Conservation (phyloP, 106 monocot genomes). For the Gastrodia elata region DNA sequence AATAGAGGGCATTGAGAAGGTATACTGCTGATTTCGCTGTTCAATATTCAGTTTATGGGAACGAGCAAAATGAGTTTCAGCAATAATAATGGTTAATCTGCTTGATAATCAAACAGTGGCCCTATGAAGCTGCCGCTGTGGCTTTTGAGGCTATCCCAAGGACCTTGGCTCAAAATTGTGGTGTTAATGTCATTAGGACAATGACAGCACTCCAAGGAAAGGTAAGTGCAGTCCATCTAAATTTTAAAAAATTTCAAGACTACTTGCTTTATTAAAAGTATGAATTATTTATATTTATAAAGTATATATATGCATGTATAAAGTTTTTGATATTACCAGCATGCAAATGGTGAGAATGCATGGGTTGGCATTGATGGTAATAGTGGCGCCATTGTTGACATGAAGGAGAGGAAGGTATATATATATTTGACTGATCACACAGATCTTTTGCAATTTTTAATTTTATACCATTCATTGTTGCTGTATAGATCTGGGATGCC, state of each 20-base stretch:
- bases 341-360: conserved; percentile 88
- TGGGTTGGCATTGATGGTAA: conserved; percentile 97
- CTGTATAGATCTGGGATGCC: conserved; percentile 70
- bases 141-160: conserved; percentile 96
- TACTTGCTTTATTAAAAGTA: neutral
- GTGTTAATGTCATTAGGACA: conserved; percentile 82
- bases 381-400: conserved; percentile 77
- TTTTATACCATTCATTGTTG: neutral
- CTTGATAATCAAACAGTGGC: conserved; percentile 55
- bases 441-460: conserved; percentile 1
- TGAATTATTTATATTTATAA: neutral
- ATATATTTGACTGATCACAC: neutral
- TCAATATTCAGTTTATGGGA: neutral
- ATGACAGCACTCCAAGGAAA: conserved; percentile 99
- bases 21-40: conserved; percentile 4
- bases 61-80: neutral
- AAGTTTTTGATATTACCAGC: conserved; percentile 43
- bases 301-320: neutral
- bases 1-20: conserved; percentile 96
- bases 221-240: conserved; percentile 18
- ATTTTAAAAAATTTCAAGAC: neutral
- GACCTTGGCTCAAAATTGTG: conserved; percentile 94
- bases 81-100: neutral
- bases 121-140: conserved; percentile 98
- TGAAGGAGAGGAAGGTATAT: conserved; percentile 77